These are phyloP conservation scores for Macrocybe gigantea DNA, from an alignment of 768 basidiomycete species.

Conservation along the genomic window DNA sequence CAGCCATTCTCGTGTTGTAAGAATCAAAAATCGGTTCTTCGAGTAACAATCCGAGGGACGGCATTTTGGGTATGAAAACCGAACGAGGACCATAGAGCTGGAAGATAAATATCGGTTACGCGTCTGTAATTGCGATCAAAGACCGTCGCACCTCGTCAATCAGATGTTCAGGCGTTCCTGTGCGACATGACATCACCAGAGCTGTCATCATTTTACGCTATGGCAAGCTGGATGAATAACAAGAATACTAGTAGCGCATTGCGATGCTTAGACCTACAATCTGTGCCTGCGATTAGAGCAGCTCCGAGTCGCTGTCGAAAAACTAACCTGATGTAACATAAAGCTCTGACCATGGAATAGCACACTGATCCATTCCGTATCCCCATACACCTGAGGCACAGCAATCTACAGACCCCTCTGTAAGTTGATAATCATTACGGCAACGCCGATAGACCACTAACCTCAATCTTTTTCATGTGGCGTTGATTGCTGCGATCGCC, in stretches of 20 bases:
- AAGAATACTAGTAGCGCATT: slow-evolving; percentile 9
- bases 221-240: slow-evolving; percentile 8
- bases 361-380: slow-evolving; percentile 93
- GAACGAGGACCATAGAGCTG: slow-evolving; percentile 73
- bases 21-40: slow-evolving; percentile 81
- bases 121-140: neutral
- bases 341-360: slow-evolving; percentile 96
- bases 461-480: slow-evolving; percentile 87
- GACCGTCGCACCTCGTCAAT: slow-evolving; percentile 56
- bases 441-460: slow-evolving; percentile 18
- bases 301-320: neutral
- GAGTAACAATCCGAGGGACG: slow-evolving; percentile 86
- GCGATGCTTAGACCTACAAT: neutral
- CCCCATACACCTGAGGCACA: slow-evolving; percentile 85
- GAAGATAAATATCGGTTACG: neutral
- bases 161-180: slow-evolving; percentile 65
- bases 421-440: neutral
- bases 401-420: slow-evolving; percentile 41
- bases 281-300: neutral
- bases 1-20: slow-evolving; percentile 59
- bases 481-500: slow-evolving; percentile 76
- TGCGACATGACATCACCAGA: slow-evolving; percentile 74
- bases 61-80: slow-evolving; percentile 92
- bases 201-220: slow-evolving; percentile 97
- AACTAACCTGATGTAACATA: slow-evolving; percentile 94